These are phyloP conservation scores for Aspergillus proliferans DNA, from an alignment of 2,329 filamentous ascomycete genomes.

Conservation along the genomic window DNA sequence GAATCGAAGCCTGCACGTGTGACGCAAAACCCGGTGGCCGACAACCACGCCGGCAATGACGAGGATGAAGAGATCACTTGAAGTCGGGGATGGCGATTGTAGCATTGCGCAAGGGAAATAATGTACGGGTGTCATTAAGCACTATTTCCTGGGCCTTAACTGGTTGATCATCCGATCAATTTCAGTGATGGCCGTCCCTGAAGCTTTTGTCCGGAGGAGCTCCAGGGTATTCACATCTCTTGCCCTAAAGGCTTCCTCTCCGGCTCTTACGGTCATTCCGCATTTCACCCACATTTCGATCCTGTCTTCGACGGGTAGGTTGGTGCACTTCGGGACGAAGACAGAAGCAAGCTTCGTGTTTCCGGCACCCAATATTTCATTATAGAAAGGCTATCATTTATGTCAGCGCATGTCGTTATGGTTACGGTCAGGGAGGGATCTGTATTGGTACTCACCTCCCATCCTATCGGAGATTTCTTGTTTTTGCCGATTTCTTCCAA, in stretches of 20 bases:
- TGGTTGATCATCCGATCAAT: conserved; percentile 71
- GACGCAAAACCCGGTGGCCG: conserved; percentile 14
- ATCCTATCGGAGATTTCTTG: conserved; percentile 86
- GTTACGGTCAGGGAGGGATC: conserved; percentile 4
- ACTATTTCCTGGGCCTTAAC: conserved; percentile 40
- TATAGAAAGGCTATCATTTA: conserved; percentile 72
- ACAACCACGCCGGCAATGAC: conserved; percentile 24
- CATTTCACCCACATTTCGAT: conserved; percentile 97
- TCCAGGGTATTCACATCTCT: conserved; percentile 74
- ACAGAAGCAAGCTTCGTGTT: conserved; percentile 77
- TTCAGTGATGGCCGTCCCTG: conserved; percentile 63
- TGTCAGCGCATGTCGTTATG: conserved; percentile 21
- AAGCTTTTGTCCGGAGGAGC: conserved; percentile 66
- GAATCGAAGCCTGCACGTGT: conserved; percentile 8
- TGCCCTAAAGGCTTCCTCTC: conserved; percentile 78
- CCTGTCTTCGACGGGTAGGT: conserved; percentile 60
- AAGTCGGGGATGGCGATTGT: conserved; percentile 10
- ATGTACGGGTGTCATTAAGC: conserved; percentile 9
- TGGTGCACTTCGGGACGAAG: conserved; percentile 83
- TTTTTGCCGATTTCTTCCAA: conserved; percentile 72
- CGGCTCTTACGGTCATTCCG: conserved; percentile 79
- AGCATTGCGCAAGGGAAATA: conserved; percentile 5
- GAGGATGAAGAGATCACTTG: conserved; percentile 42
- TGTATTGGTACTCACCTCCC: conserved; percentile 62
- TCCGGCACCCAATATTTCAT: conserved; percentile 78